Percentiles rank a stretch among this genome's conserved stretches.
Conservation (phyloP, 1,284 basidiomycete genomes). For the Heliocybe sulcata region DNA sequence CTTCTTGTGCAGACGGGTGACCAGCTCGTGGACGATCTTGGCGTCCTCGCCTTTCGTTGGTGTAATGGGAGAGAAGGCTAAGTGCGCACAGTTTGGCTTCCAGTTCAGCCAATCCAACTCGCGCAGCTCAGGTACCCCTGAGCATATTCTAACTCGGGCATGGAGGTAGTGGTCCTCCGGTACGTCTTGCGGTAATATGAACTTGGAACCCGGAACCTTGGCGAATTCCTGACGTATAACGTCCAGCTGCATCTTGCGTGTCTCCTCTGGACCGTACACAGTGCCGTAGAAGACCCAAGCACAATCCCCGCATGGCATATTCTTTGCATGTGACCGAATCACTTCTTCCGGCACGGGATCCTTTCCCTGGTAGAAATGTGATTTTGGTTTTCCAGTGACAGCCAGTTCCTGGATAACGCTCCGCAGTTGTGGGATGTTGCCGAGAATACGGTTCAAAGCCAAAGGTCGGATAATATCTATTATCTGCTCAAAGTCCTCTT, state of each 20-base stretch:
- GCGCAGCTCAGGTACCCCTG: background rate
- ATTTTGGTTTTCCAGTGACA: slow-evolving; percentile 1
- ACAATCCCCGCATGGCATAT: background rate
- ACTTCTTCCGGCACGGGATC: slow-evolving; percentile 1
- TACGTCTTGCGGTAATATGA: background rate
- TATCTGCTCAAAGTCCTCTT: slow-evolving; percentile 1
- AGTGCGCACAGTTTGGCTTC: background rate
- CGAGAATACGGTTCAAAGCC: background rate
- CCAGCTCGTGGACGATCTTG: background rate
- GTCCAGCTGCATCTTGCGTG: background rate
- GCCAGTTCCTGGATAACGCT: slow-evolving; percentile 2
- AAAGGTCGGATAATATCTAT: slow-evolving; percentile 1
- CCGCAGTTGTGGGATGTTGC: background rate
- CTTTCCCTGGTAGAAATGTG: background rate
- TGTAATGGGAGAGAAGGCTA: background rate
- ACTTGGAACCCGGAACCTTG: background rate
- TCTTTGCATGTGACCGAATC: slow-evolving; percentile 1
- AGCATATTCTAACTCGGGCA: background rate
- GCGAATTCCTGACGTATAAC: background rate
- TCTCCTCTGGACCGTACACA: background rate
- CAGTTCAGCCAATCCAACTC: slow-evolving; percentile 1
- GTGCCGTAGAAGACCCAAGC: background rate
- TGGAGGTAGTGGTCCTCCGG: background rate
- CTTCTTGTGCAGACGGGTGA: slow-evolving; percentile 1
- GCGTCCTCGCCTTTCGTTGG: background rate